Base-by-base conservation (phyloP, 176 grass and related monocot genomes). In the Rhynchospora breviuscula region DNA sequence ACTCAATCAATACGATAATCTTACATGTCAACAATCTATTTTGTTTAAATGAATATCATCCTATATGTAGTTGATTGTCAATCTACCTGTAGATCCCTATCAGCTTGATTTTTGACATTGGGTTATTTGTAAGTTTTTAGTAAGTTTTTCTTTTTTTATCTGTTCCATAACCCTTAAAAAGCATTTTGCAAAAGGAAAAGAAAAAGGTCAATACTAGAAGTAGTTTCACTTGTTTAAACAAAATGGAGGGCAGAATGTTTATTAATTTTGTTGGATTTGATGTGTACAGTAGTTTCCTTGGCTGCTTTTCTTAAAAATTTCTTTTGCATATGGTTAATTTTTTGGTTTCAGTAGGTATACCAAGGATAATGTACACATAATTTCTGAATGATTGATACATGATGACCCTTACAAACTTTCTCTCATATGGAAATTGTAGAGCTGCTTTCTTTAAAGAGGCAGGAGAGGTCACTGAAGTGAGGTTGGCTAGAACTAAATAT, bases 391-490 rank as follows among this genome's bases (percentile, higher is more conserved):
- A 60, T 18, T 60, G 58, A 21, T 60, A 60, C 58, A 60, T 17
- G 19, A 60, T 59, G 14, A 19, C 58, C 19, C 14, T 21, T 60
- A 60, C 19, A 6, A 60, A 60, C 58, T 60, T 60, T 17, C 58
- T 60, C 58, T 60, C 58, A 7, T 60, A 6, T 60, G 58, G 18
- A 60, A 60, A 60, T 3, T 73, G 6, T 61, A 97, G 94, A 23
- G 85, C 84, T 67, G 83, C 90, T 86, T 97, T 92, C 84, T 97
- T 97, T 57, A 54, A 75, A 86, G 57, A 84, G 59, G 87, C 71
- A 48, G 93, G 91, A 31, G 89, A 90, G 70, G 45, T 97, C 79
- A 71, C 76, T 86, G 85, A 94, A 65, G 79, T 94, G 52, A 86
- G 91, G 23, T 71, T 97, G 31, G 12, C 74, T 65, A 84, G 68